Evolutionary conservation across 371 early-diverging fungal species (phyloP).

Genomic region (Mycotypha africana): DNA sequence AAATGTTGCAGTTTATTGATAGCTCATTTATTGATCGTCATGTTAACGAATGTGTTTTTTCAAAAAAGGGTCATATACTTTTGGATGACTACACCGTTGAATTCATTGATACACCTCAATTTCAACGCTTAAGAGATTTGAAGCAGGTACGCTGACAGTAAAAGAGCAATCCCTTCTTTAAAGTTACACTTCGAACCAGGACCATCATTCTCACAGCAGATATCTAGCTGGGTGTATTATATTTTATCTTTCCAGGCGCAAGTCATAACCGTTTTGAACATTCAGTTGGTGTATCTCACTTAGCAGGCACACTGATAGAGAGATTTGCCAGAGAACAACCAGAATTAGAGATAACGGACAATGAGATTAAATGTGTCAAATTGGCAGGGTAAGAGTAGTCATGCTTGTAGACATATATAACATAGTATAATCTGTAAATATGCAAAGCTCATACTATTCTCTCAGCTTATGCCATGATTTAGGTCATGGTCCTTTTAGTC

Average conservation of each 20-base stretch:
- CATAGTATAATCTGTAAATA: no score
- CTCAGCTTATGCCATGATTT: conserved; percentile 95
- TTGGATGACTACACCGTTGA: conserved; percentile 64
- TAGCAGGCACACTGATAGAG: conserved; percentile 72
- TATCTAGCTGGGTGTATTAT: conserved; percentile 49
- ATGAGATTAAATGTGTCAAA: conserved; percentile 81
- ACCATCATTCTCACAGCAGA: neutral
- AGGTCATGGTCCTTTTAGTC: conserved; percentile 94
- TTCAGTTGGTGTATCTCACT: conserved; percentile 80
- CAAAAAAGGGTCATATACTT: conserved; percentile 83
- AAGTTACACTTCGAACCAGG: no score
- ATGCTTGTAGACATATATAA: no score
- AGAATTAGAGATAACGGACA: conserved; percentile 69
- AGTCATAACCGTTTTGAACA: conserved; percentile 91
- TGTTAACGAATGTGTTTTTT: no score
- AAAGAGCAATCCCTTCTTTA: conserved; percentile 36
- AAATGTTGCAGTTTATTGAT: neutral
- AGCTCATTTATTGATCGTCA: neutral
- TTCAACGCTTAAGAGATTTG: conserved; percentile 84
- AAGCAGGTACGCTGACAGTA: conserved; percentile 76
- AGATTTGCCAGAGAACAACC: conserved; percentile 73
- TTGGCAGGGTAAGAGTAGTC: conserved; percentile 74
- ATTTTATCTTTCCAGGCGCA: conserved; percentile 92
- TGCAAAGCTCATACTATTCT: no score
- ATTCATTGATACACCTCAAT: conserved; percentile 91